Base-by-base conservation (phyloP, 2,329 filamentous ascomycete genomes). In the Colletotrichum sp. region DNA sequence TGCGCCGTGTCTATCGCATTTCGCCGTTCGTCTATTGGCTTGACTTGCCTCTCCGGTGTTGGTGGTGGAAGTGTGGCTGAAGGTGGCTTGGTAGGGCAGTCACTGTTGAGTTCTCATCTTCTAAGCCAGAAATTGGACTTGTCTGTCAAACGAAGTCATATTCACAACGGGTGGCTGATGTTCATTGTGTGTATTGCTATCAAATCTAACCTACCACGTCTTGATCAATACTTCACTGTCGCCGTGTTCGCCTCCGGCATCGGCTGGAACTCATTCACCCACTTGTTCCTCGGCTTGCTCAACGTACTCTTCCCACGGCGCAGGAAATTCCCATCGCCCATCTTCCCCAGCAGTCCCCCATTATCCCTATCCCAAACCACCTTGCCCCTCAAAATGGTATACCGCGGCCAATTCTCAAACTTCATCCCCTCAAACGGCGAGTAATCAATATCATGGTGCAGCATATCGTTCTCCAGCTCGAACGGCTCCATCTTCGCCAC, bases 391-490 rank as follows among this genome's bases (percentile, higher is more conserved):
- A 93, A 78, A 9, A 93, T 85, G 0, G 91, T 93, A 79, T 90
- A 92, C 24, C 91, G 85, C 13, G 91, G 91, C 91, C 92, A 93
- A 73, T 93, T 90, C 32, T 85, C 86, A 55, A 93, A 79, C n/a
- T 80, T 83, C 65, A 85, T 86, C 0, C 91, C 91, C 80, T 93
- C 91, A 78, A 90, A 93, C 0, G 91, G 91, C 10, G 91, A 92
- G 79, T 93, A 92, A 79, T 93, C 91, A 4, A 92, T 88, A 76
- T 90, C 87, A 80, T 93, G 91, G 81, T 93, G 91, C 77, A 93
- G 81, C 83, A 89, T 88, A 9, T 84, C 83, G 78, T 92, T 92
- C 55, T 82, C 81, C 77, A 90, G 87, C 15, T 84, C 81, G 21
- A 87, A 80, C 78, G 87, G 78, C 69, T 64, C 36, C 52, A 77